Evolutionary conservation across 305 asterid genomes (phyloP), one percentile per base, ranked within the genome.

Genomic region (Solanum hybrid): DNA sequence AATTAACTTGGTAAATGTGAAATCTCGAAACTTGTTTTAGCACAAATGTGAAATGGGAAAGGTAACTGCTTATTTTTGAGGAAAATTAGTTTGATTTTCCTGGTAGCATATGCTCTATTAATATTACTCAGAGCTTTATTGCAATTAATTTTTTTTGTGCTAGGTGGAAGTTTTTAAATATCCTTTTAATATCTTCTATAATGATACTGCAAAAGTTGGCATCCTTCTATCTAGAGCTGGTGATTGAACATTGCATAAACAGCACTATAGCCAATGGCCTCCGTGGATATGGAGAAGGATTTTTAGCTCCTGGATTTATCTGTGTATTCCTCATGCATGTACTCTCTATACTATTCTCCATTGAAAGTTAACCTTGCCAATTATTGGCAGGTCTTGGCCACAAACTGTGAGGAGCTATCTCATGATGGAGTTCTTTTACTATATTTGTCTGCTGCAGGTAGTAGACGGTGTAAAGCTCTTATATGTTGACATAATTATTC

Each of bases 341-440:
- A 34, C 10, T n/a, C 51, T 76, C 64, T 56, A 26, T 64, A 37
- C 36, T 42, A 29, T n/a, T 29, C 17, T 72, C 31, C 88, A 88
- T 35, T 89, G 77, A 56, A 88, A 85, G 85, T 87, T 90, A 85
- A 89, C 73, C 82, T 85, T 90, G 76, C 89, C 72, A 79, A 91
- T 88, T 90, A 51, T 81, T 93, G 90, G 80, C 94, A 97, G 99
- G 98, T 97, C 86, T 91, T 97, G 92, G 98, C 98, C 88, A 95
- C 98, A 81, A 93, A 94, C 66, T 95, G 98, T 34, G 99, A 97
- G 94, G 99, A 97, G 94, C 98, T 97, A 93, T 95, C 97, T 87
- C 76, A 98, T 85, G 99, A 97, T 92, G 99, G 99, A 84, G 91
- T 95, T 90, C 94, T 97, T 91, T 91, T 97, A 89, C 92, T 96